Evolutionary conservation across 2,329 filamentous ascomycete genomes (phyloP).

Genomic region (Xylariaceae sp.): DNA sequence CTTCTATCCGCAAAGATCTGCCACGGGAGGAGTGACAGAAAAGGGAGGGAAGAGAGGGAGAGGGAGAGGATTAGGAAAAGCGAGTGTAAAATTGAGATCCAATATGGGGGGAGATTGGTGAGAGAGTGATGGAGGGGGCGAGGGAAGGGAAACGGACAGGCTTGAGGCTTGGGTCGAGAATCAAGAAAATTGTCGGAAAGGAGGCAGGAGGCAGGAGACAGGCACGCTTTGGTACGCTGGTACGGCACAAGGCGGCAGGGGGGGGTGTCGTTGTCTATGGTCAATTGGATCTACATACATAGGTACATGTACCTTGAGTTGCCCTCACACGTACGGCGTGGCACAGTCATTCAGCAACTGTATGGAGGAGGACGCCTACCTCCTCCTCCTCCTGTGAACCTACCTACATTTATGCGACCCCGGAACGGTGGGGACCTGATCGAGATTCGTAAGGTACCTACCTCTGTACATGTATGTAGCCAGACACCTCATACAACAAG

Average conservation of each 20-base stretch:
- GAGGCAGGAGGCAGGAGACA: conserved; percentile 15
- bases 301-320: too few relatives aligned
- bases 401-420: too few relatives aligned
- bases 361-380: too few relatives aligned
- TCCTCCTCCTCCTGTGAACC: too few relatives aligned
- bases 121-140: conserved; percentile 5
- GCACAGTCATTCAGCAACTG: not conserved
- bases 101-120: conserved; percentile 11
- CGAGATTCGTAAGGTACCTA: too few relatives aligned
- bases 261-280: not conserved
- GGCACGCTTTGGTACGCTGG: conserved; percentile 4
- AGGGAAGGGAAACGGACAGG: conserved; percentile 17
- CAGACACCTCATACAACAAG: too few relatives aligned
- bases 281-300: not conserved
- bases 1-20: conserved; percentile 10
- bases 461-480: too few relatives aligned
- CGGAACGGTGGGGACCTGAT: too few relatives aligned
- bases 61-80: conserved; percentile 13
- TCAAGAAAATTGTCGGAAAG: conserved; percentile 28
- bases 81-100: conserved; percentile 25
- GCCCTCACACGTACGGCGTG: not conserved
- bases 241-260: not conserved
- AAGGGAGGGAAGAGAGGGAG: conserved; percentile 5
- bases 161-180: conserved; percentile 22
- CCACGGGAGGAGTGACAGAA: conserved; percentile 14